phyloP scores from a whole-genome alignment of 169 alveolate genomes.

The Cystoisospora suis region DNA sequence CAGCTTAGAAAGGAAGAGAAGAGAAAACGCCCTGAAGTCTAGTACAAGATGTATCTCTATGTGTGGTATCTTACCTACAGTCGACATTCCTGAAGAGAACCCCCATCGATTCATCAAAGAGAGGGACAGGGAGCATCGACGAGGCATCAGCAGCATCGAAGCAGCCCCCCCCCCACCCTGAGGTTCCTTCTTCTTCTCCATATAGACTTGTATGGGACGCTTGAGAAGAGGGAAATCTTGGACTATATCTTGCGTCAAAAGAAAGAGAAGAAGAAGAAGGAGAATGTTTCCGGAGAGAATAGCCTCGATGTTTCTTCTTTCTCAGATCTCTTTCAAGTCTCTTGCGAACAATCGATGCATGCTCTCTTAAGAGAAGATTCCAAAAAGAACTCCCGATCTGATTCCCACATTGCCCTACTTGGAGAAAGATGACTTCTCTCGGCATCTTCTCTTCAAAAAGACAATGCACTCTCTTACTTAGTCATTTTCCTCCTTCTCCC shows the following conservation, averaged over 20 bases:
- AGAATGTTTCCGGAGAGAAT: too few species aligned
- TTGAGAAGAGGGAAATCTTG: too few species aligned
- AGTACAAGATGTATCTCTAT: too few species aligned
- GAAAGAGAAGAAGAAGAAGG: too few species aligned
- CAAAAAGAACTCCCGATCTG: conserved; percentile 99
- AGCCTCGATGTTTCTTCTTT: neutral
- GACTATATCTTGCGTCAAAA: too few species aligned
- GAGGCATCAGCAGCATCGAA: neutral
- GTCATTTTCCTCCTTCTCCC: too few species aligned
- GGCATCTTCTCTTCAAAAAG: too few species aligned
- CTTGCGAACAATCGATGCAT: conserved; percentile 81
- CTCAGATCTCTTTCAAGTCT: neutral
- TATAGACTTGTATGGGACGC: neutral
- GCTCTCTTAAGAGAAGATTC: conserved; percentile 97
- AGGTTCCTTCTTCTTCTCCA: neutral
- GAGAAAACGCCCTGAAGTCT: too few species aligned
- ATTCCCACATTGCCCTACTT: conserved; percentile 99
- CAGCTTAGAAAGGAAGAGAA: too few species aligned
- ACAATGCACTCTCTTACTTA: too few species aligned
- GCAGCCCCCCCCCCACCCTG: neutral
- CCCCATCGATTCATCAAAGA: conserved; percentile 2
- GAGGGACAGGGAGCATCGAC: neutral
- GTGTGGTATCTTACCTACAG: neutral
- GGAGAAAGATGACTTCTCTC: conserved; percentile 97
- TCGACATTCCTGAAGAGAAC: conserved; percentile 11